These are phyloP conservation scores for Arthrobotrys sphaeroides DNA, from an alignment of 2,329 filamentous ascomycete genomes.

Conservation along the genomic window DNA sequence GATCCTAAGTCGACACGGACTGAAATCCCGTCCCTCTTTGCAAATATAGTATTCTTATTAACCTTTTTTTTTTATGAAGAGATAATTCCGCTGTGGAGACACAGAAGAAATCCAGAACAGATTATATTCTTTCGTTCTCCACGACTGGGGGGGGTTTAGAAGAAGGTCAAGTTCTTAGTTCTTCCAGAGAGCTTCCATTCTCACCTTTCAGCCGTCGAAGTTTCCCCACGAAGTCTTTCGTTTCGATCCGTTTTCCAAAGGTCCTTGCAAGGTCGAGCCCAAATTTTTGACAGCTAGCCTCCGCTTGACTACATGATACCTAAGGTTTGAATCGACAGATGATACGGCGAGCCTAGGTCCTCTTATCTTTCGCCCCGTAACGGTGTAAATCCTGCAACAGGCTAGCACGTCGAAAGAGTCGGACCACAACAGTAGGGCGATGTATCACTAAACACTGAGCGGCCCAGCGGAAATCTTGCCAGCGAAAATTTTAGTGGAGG, in stretches of 20 bases:
- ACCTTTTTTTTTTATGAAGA: constrained; percentile 44
- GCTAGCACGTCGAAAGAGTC: constrained; percentile 32
- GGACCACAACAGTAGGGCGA: constrained; percentile 23
- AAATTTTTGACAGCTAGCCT: constrained; percentile 16
- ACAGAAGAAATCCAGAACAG: constrained; percentile 20
- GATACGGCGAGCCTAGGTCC: constrained; percentile 25
- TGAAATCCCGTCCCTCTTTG: constrained; percentile 48
- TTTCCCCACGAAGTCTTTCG: constrained; percentile 13
- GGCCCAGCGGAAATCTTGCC: constrained; percentile 30
- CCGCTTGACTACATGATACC: constrained; percentile 3
- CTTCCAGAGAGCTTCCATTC: constrained; percentile 26
- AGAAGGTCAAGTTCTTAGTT: constrained; percentile 25
- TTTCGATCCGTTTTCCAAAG: constrained; percentile 19
- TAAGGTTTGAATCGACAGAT: constrained; percentile 22
- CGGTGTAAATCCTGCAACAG: constrained; percentile 51
- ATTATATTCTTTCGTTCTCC: constrained; percentile 34
- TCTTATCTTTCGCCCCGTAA: constrained; percentile 42
- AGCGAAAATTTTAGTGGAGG: constrained; percentile 4
- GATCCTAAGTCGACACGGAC: constrained; percentile 50
- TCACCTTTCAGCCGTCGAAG: constrained; percentile 14
- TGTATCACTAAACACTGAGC: constrained; percentile 42
- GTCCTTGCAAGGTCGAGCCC: constrained; percentile 14
- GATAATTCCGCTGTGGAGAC: constrained; percentile 51
- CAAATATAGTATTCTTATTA: constrained; percentile 48
- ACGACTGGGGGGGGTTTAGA: constrained; percentile 4